Evolutionary conservation across 768 basidiomycete genomes (phyloP), one percentile per base, ranked within the genome.

Genomic region (Termitomyces eurrhizus): DNA sequence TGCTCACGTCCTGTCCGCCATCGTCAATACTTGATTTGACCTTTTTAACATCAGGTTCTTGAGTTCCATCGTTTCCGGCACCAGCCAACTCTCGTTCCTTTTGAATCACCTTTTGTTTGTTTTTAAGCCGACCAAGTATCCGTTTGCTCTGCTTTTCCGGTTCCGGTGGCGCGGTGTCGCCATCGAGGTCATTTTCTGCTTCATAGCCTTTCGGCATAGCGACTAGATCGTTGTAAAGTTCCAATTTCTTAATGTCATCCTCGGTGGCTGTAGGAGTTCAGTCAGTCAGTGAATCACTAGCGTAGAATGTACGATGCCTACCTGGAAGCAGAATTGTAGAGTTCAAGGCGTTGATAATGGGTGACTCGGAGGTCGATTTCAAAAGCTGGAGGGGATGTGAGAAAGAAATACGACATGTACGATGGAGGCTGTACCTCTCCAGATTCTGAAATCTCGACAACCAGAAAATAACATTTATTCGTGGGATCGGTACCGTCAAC

Each of bases 121-220:
- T 82, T 69, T 79, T 83, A 52, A 82, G 69, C 41, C 83, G 72
- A 24, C 82, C 83, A 3, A 77, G 72, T 35, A 78, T 77, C 59
- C 80, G 77, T 67, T 75, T 81, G 36, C 77, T 80, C 35, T 71
- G 70, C 62, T 73, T 69, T 50, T 65, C 64, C 48, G 55, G 64
- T 59, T 67, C 61, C 9, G 68, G 62, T n/a, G 58, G 58, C 56
- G 56, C 64, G 11, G 73, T 70, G 45, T 72, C 70, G 63, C 74
- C 75, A n/a, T 72, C 66, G 14, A 57, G 74, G 54, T 79, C 78
- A 56, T 78, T 76, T 42, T 80, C 79, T 4, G 67, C 73, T 37
- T 84, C 80, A 26, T 75, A 68, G 60, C 76, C 78, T 65, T 88
- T 88, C 7, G 87, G 87, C 59, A 88, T 74, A 24, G 64, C 33